Evolutionary conservation across 1,284 basidiomycete genomes (phyloP).

Genomic region (Ceratobasidium sp.): DNA sequence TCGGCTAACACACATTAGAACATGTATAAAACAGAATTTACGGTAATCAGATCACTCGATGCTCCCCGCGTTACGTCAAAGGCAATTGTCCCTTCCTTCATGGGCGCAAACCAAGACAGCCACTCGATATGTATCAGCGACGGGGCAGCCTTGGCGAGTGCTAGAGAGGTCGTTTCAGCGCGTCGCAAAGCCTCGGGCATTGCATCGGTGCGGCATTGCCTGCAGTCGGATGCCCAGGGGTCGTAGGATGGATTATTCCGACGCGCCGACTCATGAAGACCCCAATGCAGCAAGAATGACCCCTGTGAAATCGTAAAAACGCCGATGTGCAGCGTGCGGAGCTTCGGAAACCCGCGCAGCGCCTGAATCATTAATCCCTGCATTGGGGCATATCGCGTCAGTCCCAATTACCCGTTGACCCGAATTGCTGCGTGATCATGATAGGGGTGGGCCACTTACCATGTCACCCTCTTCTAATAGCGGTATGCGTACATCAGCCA

Average conservation of each 20-base stretch:
- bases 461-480: conserved; percentile 29
- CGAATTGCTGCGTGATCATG: conserved; percentile 7
- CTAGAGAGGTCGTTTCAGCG: conserved; percentile 14
- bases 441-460: conserved; percentile 33
- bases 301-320: conserved; percentile 37
- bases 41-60: conserved; percentile 17
- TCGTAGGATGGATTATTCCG: conserved; percentile 27
- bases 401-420: conserved; percentile 1
- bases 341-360: conserved; percentile 20
- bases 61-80: conserved; percentile 27
- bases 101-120: conserved; percentile 37
- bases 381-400: conserved; percentile 13
- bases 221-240: conserved; percentile 34
- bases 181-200: conserved; percentile 21
- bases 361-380: conserved; percentile 23
- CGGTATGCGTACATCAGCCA: conserved; percentile 32
- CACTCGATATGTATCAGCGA: conserved; percentile 24
- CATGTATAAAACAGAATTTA: conserved; percentile 21
- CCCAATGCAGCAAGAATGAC: conserved; percentile 34
- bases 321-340: conserved; percentile 32
- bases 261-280: conserved; percentile 12
- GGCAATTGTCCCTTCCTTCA: conserved; percentile 30
- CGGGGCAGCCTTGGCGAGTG: conserved; percentile 19
- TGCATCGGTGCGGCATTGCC: conserved; percentile 32
- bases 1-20: conserved; percentile 19